Evolutionary conservation across 75 land plant genomes (phyloP), one percentile per base, ranked within the genome.

Genomic region (Cunninghamia lanceolata): DNA sequence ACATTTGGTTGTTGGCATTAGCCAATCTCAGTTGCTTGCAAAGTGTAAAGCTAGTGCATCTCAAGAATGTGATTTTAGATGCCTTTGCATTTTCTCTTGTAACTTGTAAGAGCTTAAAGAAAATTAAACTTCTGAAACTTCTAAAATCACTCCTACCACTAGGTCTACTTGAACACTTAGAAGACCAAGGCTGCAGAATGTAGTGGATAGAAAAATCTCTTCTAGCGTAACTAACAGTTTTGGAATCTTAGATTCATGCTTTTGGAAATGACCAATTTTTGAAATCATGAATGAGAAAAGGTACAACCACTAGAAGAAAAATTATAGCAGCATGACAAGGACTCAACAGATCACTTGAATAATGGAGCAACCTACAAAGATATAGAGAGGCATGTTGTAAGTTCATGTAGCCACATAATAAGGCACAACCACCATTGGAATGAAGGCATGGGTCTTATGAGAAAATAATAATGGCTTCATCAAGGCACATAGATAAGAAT

Each of bases 181-280:
- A 97, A 84, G 85, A 89, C 56, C 96, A 96, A 14, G 98, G 99
- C 13, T 96, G 94, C 83, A 78, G 82, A 34, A 88, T 97, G 59
- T 91, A 88, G 8, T 97, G 98, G 98, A 92, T 93, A 88, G 91
- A 96, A 1, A 97, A 97, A 82, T 90, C 90, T n/a, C 71, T 85
- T 71, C 90, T 90, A 91, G 90, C 89, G 88, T 25, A 77, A 77
- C 16, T 13, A 0, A 1, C 21, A 3, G 5, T 13, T 16, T 77
- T 77, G 21, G 36, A 25, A 1, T 66, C 4, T 25, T 66, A 25
- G 70, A 52, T 13, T 25, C 70, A 66, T 59, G 66, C 11, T 59
- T 59, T 11, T 14, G 4, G 66, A 15, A 59, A 15, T 15, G 14
- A 59, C 5, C 25, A 1, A 0, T 59, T 59, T 59, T 59, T 16